Percentiles rank a stretch among this genome's conserved stretches.
Evolutionary conservation across 345 rosid species (phyloP).

Genomic region (Gossypium arboreum): DNA sequence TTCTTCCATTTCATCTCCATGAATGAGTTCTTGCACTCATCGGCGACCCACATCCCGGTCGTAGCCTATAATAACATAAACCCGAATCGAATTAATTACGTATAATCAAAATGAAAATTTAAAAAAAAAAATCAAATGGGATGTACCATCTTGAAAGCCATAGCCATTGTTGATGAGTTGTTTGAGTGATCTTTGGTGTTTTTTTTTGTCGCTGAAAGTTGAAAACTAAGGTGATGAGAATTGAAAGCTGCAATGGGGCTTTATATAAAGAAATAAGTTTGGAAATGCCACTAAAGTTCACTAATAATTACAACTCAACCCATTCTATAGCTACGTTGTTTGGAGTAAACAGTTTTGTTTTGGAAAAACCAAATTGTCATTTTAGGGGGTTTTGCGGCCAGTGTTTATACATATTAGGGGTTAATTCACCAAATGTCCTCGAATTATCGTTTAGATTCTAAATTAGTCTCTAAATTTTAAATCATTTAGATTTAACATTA

Average conservation of each 20-base stretch:
- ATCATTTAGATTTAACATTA: no score
- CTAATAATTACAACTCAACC: conserved; percentile 26
- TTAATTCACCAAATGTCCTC: no score
- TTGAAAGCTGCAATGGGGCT: background rate
- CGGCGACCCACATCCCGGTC: conserved; percentile 86
- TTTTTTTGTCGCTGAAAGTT: background rate
- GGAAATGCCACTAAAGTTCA: conserved; percentile 33
- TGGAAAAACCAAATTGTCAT: background rate
- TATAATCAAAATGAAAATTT: background rate
- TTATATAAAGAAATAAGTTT: conserved; percentile 38
- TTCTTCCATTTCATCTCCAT: conserved; percentile 98
- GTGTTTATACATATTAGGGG: no score
- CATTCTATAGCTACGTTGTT: background rate
- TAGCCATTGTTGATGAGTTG: conserved; percentile 61
- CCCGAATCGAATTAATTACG: background rate
- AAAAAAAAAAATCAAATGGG: background rate
- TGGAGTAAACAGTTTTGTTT: background rate
- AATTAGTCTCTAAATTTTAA: no score
- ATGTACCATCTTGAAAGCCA: conserved; percentile 97
- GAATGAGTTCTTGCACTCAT: conserved; percentile 84
- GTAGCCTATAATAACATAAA: conserved; percentile 55
- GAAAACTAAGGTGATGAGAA: conserved; percentile 5
- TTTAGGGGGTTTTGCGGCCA: background rate
- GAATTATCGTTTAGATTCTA: no score
- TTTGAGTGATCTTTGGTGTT: background rate